Percentiles rank a stretch among this genome's conserved stretches.
Conservation (phyloP, 2,329 filamentous ascomycete genomes). For the Clarireedia homoeocarpa region DNA sequence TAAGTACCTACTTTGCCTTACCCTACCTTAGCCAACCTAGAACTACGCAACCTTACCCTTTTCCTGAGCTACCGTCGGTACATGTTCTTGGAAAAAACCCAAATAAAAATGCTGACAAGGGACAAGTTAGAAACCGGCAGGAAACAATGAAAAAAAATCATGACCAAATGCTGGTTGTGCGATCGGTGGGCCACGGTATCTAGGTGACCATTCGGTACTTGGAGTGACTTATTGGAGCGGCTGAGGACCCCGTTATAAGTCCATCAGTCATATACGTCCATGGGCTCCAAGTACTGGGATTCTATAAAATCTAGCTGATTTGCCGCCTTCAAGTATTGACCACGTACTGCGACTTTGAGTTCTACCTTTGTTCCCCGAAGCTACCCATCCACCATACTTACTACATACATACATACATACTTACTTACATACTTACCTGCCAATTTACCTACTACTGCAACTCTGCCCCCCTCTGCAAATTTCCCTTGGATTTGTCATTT, state of each 20-base stretch:
- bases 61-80: constrained; percentile 15
- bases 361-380: not conserved
- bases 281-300: not conserved
- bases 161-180: constrained; percentile 17
- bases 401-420: too few species aligned
- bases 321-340: not conserved
- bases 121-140: constrained; percentile 11
- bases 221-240: constrained; percentile 38
- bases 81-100: constrained; percentile 23
- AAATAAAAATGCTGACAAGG: constrained; percentile 23
- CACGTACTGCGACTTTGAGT: constrained; percentile 1
- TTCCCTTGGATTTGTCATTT: constrained; percentile 4
- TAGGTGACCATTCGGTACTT: constrained; percentile 6
- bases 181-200: constrained; percentile 37
- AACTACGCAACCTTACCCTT: too few species aligned
- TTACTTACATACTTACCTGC: too few species aligned
- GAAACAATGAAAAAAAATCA: constrained; percentile 3
- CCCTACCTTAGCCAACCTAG: too few species aligned
- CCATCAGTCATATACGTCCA: not conserved
- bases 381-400: not conserved
- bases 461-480: too few species aligned
- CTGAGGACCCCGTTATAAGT: constrained; percentile 7
- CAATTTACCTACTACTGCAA: too few species aligned
- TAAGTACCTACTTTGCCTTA: constrained; percentile 12
- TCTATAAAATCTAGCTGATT: not conserved